Evolutionary conservation across 2,329 filamentous ascomycete genomes (phyloP).

Genomic region (Gremmenia infestans): DNA sequence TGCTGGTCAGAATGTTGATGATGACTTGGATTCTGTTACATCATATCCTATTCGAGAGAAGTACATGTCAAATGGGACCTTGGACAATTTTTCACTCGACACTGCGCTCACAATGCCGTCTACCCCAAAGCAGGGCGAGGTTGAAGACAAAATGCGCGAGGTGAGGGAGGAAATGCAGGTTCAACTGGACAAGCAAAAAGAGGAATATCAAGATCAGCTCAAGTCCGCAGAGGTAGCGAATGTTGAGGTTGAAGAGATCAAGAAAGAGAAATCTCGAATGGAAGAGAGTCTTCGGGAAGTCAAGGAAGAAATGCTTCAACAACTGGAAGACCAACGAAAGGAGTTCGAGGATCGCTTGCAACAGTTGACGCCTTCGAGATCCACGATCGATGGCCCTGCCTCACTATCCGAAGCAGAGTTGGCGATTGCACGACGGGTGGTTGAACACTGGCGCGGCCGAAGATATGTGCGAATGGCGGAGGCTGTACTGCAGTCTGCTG

Average conservation of each 20-base stretch:
- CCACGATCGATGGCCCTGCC: conserved; percentile 36
- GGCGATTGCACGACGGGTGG: conserved; percentile 59
- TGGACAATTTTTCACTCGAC: conserved; percentile 95
- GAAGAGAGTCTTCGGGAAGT: conserved; percentile 71
- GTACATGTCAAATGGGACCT: conserved; percentile 88
- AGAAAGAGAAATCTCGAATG: conserved; percentile 78
- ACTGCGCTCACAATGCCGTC: conserved; percentile 92
- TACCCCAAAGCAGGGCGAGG: conserved; percentile 74
- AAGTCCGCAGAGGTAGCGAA: conserved; percentile 69
- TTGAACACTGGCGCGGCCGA: conserved; percentile 73
- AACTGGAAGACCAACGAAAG: conserved; percentile 77
- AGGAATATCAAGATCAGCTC: conserved; percentile 73
- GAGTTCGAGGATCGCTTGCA: conserved; percentile 81
- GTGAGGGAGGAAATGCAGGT: conserved; percentile 78
- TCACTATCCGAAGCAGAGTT: conserved; percentile 66
- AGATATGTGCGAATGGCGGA: conserved; percentile 95
- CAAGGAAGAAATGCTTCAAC: conserved; percentile 84
- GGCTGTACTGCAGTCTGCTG: conserved; percentile 80
- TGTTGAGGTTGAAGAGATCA: conserved; percentile 77
- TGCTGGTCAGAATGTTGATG: conserved; percentile 73
- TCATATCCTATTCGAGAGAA: conserved; percentile 90
- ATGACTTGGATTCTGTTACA: conserved; percentile 83
- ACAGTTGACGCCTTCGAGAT: conserved; percentile 61
- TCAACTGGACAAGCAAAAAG: conserved; percentile 78
- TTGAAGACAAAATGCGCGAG: conserved; percentile 69